These are phyloP conservation scores for Penicillium sp. DNA, from an alignment of 2,329 filamentous ascomycete genomes.

Conservation along the genomic window DNA sequence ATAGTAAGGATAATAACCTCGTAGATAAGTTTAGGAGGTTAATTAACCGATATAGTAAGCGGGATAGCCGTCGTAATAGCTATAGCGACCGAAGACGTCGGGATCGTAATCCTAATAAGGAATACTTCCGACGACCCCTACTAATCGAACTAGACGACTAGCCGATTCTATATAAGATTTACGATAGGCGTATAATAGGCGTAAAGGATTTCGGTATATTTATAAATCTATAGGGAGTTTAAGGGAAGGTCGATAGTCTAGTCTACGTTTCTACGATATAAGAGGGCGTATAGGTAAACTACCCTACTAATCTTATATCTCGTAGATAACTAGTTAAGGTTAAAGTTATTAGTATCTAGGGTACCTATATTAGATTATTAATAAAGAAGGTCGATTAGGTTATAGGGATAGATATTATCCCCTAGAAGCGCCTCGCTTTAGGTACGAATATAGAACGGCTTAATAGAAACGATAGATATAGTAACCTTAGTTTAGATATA, in stretches of 20 bases:
- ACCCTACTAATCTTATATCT: constrained; percentile 81
- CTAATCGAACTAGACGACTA: constrained; percentile 72
- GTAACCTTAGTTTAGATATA: constrained; percentile 49
- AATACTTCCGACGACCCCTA: constrained; percentile 61
- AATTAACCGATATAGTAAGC: constrained; percentile 37
- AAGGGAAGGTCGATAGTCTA: constrained; percentile 82
- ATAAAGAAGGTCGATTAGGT: constrained; percentile 97
- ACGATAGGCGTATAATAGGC: constrained; percentile 82
- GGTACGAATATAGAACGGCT: constrained; percentile 85
- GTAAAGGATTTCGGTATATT: constrained; percentile 95
- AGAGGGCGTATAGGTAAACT: constrained; percentile 78
- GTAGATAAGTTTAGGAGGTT: constrained; percentile 57
- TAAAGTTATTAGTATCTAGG: constrained; percentile 84
- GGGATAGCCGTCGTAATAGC: constrained; percentile 38
- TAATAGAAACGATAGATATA: constrained; percentile 60
- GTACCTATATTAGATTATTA: constrained; percentile 73
- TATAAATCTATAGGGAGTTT: constrained; percentile 81
- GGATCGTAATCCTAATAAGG: constrained; percentile 41
- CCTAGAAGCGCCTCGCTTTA: constrained; percentile 71
- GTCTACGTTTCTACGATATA: constrained; percentile 90
- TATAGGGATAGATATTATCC: constrained; percentile 75
- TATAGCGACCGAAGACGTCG: constrained; percentile 41
- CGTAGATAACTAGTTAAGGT: constrained; percentile 81
- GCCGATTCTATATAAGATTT: constrained; percentile 79
- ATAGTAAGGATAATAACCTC: constrained; percentile 45